phyloP scores from a whole-genome alignment of 176 grass and related monocot species.

The Carex littledalei region DNA sequence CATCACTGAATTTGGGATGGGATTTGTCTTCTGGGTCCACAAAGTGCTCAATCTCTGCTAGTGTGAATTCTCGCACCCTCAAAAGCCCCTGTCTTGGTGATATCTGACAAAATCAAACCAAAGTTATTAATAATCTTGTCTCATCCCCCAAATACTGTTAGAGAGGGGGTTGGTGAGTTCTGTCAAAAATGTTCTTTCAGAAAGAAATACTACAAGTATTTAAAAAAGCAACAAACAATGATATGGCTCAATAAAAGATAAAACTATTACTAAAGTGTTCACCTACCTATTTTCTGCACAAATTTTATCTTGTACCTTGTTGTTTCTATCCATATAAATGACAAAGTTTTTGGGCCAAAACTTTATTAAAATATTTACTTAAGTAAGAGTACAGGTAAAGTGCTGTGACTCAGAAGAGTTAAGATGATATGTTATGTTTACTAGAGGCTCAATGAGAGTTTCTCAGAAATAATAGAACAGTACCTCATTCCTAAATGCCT shows the following conservation, averaged over 20 bases:
- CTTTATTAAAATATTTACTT: background rate
- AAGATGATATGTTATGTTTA: background rate
- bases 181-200: background rate
- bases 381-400: background rate
- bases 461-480: constrained; percentile 16
- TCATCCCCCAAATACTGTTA: background rate
- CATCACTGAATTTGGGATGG: constrained; percentile 79
- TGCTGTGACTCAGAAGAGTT: background rate
- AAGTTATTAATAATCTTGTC: constrained; percentile 21
- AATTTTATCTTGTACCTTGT: background rate
- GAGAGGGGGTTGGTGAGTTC: background rate
- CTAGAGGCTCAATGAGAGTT: background rate
- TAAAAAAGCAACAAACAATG: background rate
- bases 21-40: constrained; percentile 97
- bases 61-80: constrained; percentile 85
- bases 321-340: background rate
- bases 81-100: constrained; percentile 93
- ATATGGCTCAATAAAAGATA: background rate
- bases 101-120: constrained; percentile 45
- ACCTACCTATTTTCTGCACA: background rate
- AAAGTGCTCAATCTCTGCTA: constrained; percentile 95
- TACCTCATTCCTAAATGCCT: constrained; percentile 91
- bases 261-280: background rate
- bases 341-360: background rate
- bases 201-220: background rate